These are phyloP conservation scores for Suillus bovinus DNA, from an alignment of 768 basidiomycete genomes.

Conservation along the genomic window DNA sequence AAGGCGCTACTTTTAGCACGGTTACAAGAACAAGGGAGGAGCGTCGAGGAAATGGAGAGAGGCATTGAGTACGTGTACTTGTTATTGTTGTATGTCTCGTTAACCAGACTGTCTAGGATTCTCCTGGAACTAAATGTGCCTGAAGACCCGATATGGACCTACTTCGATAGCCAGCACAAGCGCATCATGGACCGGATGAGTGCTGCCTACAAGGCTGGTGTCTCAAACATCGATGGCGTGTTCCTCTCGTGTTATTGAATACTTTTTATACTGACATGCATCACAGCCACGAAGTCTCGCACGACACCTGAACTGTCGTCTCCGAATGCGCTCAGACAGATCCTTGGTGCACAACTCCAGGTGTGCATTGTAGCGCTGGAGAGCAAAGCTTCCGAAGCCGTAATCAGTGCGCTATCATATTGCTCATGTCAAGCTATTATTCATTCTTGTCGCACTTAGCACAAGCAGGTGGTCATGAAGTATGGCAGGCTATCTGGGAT, in stretches of 20 bases:
- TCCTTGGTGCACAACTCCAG: slow-evolving; percentile 60
- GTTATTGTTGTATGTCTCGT: background rate
- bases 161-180: slow-evolving; percentile 91
- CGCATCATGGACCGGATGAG: slow-evolving; percentile 82
- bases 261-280: slow-evolving; percentile 2
- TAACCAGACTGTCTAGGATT: slow-evolving; percentile 51
- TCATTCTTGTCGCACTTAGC: slow-evolving; percentile 42
- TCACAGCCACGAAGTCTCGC: slow-evolving; percentile 49
- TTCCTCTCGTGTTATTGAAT: slow-evolving; percentile 9
- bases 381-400: slow-evolving; percentile 58
- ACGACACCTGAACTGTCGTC: slow-evolving; percentile 34
- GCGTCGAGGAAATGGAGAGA: slow-evolving; percentile 93
- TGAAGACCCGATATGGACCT: slow-evolving; percentile 95
- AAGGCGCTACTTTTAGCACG: slow-evolving; percentile 71
- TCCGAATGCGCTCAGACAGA: slow-evolving; percentile 40
- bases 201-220: slow-evolving; percentile 53
- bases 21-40: slow-evolving; percentile 75
- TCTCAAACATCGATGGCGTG: slow-evolving; percentile 51
- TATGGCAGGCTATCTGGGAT: slow-evolving; percentile 78
- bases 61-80: slow-evolving; percentile 78
- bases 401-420: slow-evolving; percentile 49
- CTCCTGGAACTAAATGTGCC: slow-evolving; percentile 81
- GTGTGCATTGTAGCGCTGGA: slow-evolving; percentile 60
- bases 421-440: background rate
- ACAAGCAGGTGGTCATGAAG: slow-evolving; percentile 67